A percentile compares a stretch with the other conserved stretches of the same genome.
phyloP scores from a whole-genome alignment of 1,139 yeast genomes.

The Nakaseomyces kungkrabaensis region DNA sequence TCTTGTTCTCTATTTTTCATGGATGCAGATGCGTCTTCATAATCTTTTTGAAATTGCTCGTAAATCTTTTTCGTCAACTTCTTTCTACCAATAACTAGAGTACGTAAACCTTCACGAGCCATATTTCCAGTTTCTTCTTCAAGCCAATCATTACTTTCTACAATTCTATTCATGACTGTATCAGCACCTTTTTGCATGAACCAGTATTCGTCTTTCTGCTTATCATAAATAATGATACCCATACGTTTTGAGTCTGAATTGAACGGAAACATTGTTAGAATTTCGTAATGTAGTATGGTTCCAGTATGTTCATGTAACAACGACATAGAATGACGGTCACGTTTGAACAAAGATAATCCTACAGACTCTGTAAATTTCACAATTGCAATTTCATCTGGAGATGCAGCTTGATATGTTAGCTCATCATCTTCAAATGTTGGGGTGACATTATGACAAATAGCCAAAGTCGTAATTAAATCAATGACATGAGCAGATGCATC shows the following conservation, averaged over 20 bases:
- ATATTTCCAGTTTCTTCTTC: constrained; percentile 96
- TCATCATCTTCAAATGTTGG: constrained; percentile 65
- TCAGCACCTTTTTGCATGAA: constrained; percentile 95
- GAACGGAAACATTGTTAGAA: constrained; percentile 82
- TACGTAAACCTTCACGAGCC: constrained; percentile 97
- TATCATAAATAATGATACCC: constrained; percentile 78
- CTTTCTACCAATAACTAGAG: constrained; percentile 84
- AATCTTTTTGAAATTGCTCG: constrained; percentile 53
- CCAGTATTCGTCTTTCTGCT: constrained; percentile 58
- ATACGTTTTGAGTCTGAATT: constrained; percentile 91
- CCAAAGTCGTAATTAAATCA: constrained; percentile 71
- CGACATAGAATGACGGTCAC: constrained; percentile 72
- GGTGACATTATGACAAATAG: constrained; percentile 92
- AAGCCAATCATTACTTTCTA: constrained; percentile 83
- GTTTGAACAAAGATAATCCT: constrained; percentile 65
- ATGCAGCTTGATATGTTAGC: constrained; percentile 87
- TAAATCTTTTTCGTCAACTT: constrained; percentile 45
- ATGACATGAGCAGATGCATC: constrained; percentile 70
- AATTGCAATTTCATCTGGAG: constrained; percentile 97
- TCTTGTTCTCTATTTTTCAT: constrained; percentile 69
- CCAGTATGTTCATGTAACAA: constrained; percentile 56
- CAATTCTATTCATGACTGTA: constrained; percentile 83
- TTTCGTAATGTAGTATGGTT: constrained; percentile 47
- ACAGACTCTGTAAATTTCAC: constrained; percentile 84
- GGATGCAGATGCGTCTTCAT: constrained; percentile 62